phyloP scores from a whole-genome alignment of 805 yeast species.

The Metschnikowia peoriensis region DNA sequence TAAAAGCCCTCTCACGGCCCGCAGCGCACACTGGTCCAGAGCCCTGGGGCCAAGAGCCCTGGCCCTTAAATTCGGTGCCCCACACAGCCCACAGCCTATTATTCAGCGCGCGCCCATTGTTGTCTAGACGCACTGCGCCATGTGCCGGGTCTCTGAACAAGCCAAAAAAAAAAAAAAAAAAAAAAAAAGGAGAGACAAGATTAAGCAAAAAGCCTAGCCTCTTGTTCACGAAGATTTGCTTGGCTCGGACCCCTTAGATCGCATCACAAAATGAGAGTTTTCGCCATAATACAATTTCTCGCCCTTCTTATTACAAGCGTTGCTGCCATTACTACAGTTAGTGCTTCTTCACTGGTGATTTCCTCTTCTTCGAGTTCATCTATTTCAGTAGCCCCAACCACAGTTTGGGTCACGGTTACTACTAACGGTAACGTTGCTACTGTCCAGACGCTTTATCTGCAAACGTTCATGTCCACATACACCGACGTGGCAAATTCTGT shows the following conservation, averaged over 20 bases:
- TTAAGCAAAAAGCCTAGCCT: no score
- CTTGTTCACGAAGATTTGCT: background rate
- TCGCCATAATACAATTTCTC: slow-evolving; percentile 6
- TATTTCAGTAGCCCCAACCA: slow-evolving; percentile 20
- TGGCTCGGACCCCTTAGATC: background rate
- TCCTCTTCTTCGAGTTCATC: slow-evolving; percentile 1
- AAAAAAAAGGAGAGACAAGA: no score
- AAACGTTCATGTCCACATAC: slow-evolving; percentile 26
- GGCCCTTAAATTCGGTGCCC: background rate
- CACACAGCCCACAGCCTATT: background rate
- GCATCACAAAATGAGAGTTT: slow-evolving; percentile 7
- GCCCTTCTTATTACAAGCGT: slow-evolving; percentile 10
- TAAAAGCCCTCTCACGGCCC: background rate
- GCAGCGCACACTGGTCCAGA: background rate
- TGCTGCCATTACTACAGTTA: slow-evolving; percentile 9
- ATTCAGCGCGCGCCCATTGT: slow-evolving; percentile 1
- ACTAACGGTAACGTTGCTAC: slow-evolving; percentile 28
- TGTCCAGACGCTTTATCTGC: slow-evolving; percentile 23
- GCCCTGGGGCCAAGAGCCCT: background rate
- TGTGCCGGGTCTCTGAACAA: background rate
- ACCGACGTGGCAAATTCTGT: slow-evolving; percentile 19
- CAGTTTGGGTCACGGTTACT: slow-evolving; percentile 37
- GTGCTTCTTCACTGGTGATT: slow-evolving; percentile 7
- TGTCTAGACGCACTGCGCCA: background rate
- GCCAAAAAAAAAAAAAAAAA: background rate